A percentile compares a stretch with the other conserved stretches of the same genome.
phyloP scores from a whole-genome alignment of 441 rosid genomes.

The Macaranga tanarius region DNA sequence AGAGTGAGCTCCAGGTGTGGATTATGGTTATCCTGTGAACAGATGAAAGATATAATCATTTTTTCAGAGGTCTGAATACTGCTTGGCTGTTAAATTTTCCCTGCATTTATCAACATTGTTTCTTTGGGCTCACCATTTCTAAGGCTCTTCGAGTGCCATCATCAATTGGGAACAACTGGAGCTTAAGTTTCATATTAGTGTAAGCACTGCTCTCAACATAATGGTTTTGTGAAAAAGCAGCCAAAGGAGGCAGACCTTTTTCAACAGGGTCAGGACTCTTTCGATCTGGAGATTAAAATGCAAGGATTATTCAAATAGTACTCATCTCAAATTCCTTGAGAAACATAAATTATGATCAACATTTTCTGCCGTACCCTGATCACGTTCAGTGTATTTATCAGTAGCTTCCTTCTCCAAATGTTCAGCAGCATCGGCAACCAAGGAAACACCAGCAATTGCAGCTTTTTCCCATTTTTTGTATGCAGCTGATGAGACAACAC shows the following conservation, averaged over 20 bases:
- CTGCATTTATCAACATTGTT: constrained; percentile 21
- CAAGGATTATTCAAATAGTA: constrained; percentile 13
- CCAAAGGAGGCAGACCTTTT: constrained; percentile 44
- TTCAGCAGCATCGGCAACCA: constrained; percentile 99
- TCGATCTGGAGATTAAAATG: constrained; percentile 41
- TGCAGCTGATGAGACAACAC: constrained; percentile 55
- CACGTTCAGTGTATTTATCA: constrained; percentile 51
- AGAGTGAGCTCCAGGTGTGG: constrained; percentile 96
- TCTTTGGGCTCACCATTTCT: constrained; percentile 70
- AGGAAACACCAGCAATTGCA: constrained; percentile 97
- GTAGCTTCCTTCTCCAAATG: constrained; percentile 74
- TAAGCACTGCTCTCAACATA: constrained; percentile 49
- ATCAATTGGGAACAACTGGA: constrained; percentile 93
- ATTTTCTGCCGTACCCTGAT: constrained; percentile 41
- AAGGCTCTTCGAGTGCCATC: constrained; percentile 78
- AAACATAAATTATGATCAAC: constrained; percentile 23
- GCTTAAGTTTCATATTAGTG: constrained; percentile 70
- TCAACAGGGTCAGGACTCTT: constrained; percentile 41
- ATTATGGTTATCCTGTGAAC: constrained; percentile 81
- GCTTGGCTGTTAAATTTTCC: constrained; percentile 23
- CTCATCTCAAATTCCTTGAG: constrained; percentile 23
- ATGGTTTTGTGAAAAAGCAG: constrained; percentile 45
- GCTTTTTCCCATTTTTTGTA: constrained; percentile 97
- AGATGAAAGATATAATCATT: constrained; percentile 30
- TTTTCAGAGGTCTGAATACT: constrained; percentile 10